A percentile compares a stretch with the other conserved stretches of the same genome.
These are phyloP conservation scores for Tetrapyrgos nigripes DNA, from an alignment of 1,284 basidiomycete genomes.

Conservation along the genomic window DNA sequence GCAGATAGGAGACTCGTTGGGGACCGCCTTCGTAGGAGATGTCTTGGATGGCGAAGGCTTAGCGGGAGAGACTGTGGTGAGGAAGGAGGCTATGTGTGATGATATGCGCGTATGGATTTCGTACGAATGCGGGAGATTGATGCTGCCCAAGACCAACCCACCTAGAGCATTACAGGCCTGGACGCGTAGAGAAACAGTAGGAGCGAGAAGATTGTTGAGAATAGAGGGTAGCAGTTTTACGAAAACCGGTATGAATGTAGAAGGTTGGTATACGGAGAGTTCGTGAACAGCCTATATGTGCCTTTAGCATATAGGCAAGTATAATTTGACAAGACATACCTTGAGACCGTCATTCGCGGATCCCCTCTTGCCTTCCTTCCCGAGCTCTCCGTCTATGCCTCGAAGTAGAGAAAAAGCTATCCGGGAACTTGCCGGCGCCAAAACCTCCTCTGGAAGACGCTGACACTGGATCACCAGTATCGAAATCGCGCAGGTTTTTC, in stretches of 20 bases:
- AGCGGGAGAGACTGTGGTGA: constrained; percentile 43
- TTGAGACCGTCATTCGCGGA: constrained; percentile 76
- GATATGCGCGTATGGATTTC: constrained; percentile 59
- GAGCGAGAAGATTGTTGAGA: constrained; percentile 65
- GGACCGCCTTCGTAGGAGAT: constrained; percentile 38
- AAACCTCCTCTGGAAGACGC: constrained; percentile 64
- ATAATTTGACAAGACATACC: constrained; percentile 43
- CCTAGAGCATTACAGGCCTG: constrained; percentile 78
- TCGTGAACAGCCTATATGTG: constrained; percentile 72
- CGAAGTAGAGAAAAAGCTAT: constrained; percentile 74
- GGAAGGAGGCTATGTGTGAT: constrained; percentile 47
- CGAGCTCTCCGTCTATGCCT: constrained; percentile 82
- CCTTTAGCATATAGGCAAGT: background rate
- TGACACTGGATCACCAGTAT: constrained; percentile 76
- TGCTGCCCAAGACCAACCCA: constrained; percentile 62
- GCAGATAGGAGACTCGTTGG: constrained; percentile 56
- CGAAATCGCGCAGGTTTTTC: constrained; percentile 80
- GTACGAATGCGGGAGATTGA: constrained; percentile 49
- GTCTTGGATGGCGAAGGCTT: no score
- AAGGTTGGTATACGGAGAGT: constrained; percentile 63
- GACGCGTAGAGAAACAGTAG: constrained; percentile 62
- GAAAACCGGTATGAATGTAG: constrained; percentile 70
- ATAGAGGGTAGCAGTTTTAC: constrained; percentile 63
- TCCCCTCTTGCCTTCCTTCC: constrained; percentile 86
- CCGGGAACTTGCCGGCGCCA: constrained; percentile 63